Conservation (phyloP, 306 rosid genomes). For the Ziziphus jujuba region DNA sequence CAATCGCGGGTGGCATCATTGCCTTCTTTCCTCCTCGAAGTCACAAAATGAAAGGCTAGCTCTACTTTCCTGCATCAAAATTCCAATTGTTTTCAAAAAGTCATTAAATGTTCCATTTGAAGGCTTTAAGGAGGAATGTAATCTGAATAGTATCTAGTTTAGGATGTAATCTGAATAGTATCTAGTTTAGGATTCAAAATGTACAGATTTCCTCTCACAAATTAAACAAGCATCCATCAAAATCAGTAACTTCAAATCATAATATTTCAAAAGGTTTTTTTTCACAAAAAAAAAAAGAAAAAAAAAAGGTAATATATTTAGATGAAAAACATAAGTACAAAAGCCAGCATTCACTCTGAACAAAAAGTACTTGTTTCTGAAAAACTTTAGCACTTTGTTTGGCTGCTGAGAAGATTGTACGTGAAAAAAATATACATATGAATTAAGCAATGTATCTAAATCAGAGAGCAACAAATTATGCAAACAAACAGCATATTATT, state of each 20-base stretch:
- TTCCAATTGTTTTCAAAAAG: constrained; percentile 14
- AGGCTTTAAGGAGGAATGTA: neutral
- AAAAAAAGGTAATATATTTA: no score
- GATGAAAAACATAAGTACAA: neutral
- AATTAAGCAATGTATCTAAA: neutral
- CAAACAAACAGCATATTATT: no score
- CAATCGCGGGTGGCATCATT: constrained; percentile 25
- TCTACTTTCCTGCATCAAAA: constrained; percentile 74
- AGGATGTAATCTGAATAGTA: neutral
- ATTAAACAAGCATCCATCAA: no score
- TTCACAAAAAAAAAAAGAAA: no score
- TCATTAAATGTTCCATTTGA: neutral
- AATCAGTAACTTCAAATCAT: no score
- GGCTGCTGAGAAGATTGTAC: neutral
- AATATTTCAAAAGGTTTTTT: no score
- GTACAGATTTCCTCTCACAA: no score
- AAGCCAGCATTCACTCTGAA: neutral
- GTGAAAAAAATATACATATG: neutral
- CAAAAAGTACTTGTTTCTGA: neutral
- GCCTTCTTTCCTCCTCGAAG: constrained; percentile 33
- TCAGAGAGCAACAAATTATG: no score
- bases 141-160: neutral
- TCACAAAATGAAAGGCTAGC: constrained; percentile 62
- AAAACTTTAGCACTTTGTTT: neutral
- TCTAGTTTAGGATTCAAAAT: neutral